phyloP scores from a whole-genome alignment of 2,329 filamentous ascomycete species.

The Mariannaea sp. region DNA sequence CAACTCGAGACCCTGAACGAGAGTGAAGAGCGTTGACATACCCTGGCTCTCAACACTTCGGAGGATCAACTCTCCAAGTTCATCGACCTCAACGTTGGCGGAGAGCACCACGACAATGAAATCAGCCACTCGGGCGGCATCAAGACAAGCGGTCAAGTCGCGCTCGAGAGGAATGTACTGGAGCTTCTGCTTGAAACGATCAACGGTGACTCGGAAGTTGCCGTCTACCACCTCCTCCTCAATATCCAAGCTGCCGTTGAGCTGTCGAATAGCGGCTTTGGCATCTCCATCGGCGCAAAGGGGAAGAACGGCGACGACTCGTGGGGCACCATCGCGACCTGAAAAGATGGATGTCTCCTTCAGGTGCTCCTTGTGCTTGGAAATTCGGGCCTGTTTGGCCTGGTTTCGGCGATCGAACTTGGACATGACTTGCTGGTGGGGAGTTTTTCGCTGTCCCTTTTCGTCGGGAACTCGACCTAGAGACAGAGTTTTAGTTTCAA shows the following conservation, averaged over 20 bases:
- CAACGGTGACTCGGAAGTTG: conserved; percentile 71
- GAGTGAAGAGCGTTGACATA: conserved; percentile 87
- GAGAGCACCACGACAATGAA: conserved; percentile 89
- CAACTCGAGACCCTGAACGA: conserved; percentile 78
- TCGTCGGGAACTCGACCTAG: conserved; percentile 79
- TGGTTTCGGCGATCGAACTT: conserved; percentile 96
- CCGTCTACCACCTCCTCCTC: conserved; percentile 65
- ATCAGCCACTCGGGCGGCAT: conserved; percentile 86
- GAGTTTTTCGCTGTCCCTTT: conserved; percentile 78
- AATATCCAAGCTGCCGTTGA: conserved; percentile 83
- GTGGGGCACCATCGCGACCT: conserved; percentile 84
- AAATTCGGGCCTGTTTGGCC: conserved; percentile 83
- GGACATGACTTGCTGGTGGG: conserved; percentile 95
- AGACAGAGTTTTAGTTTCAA: not conserved
- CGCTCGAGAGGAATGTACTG: conserved; percentile 79
- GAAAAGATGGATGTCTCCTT: conserved; percentile 80
- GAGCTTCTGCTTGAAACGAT: conserved; percentile 93
- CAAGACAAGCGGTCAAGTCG: conserved; percentile 77
- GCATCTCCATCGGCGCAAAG: conserved; percentile 76
- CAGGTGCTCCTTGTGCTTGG: conserved; percentile 82
- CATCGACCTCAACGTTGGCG: conserved; percentile 80
- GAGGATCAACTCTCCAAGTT: conserved; percentile 81
- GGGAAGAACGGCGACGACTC: conserved; percentile 86
- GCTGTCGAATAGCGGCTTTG: conserved; percentile 65
- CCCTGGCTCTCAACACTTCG: conserved; percentile 91